phyloP scores from a whole-genome alignment of 345 rosid species.

The Brassica cretica region DNA sequence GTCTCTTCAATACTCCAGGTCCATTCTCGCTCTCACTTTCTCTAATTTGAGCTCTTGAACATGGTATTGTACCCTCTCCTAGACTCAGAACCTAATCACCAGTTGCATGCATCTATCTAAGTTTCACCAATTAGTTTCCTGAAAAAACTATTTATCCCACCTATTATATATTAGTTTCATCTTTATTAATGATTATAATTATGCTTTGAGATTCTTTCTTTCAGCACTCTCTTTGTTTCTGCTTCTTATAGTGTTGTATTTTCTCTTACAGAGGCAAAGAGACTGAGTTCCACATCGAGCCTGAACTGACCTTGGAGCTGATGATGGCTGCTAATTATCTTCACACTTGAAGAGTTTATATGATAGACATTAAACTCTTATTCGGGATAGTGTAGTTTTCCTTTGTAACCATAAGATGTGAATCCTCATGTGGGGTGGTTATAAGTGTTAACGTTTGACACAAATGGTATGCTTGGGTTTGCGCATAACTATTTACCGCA shows the following conservation, averaged over 20 bases:
- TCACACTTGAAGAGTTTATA: slow-evolving; percentile 44
- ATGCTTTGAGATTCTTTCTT: not conserved
- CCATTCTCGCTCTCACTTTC: slow-evolving; percentile 5
- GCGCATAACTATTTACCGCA: not conserved
- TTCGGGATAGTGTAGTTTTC: not conserved
- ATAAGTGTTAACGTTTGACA: not conserved
- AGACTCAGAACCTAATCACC: not conserved
- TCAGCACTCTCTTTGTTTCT: not conserved
- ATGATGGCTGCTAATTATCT: slow-evolving; percentile 84
- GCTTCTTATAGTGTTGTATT: not conserved
- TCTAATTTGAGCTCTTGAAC: not conserved
- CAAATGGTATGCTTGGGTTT: slow-evolving; percentile 5
- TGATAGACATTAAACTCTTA: not conserved
- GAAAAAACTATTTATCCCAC: not conserved
- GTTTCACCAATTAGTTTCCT: not conserved
- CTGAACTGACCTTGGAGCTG: slow-evolving; percentile 68
- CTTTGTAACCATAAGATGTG: slow-evolving; percentile 2
- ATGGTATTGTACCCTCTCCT: slow-evolving; percentile 1
- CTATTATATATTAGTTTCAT: not conserved
- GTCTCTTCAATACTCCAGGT: slow-evolving; percentile 88
- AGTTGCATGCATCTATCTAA: not conserved
- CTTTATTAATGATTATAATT: not conserved
- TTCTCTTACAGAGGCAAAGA: slow-evolving; percentile 55
- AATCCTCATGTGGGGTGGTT: not conserved
- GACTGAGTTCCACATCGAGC: slow-evolving; percentile 69